These are phyloP conservation scores for Novymonas esmeraldas DNA, from an alignment of 208 protist species.

Conservation along the genomic window DNA sequence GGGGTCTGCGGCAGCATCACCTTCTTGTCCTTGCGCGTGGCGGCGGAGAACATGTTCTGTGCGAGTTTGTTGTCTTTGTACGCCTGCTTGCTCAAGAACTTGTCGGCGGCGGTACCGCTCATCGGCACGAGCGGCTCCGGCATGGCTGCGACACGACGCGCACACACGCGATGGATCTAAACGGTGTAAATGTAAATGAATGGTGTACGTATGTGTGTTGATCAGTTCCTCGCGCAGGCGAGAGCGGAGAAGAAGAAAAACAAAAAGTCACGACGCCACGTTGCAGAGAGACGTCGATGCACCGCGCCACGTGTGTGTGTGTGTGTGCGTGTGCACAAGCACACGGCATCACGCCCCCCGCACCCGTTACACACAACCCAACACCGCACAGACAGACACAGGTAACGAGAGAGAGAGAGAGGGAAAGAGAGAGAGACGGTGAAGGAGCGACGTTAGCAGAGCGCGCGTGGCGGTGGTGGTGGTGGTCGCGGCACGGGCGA, in stretches of 20 bases:
- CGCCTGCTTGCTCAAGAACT: constrained; percentile 59
- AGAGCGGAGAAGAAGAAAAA: not conserved
- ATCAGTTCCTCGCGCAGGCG: not conserved
- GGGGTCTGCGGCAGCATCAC: constrained; percentile 55
- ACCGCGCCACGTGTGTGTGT: not conserved
- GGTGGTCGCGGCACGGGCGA: too few relatives aligned
- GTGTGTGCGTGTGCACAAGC: not conserved
- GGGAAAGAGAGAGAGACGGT: too few relatives aligned
- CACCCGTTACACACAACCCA: too few relatives aligned
- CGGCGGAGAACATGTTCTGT: constrained; percentile 74
- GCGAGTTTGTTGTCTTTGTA: constrained; percentile 56
- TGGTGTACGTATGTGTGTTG: not conserved
- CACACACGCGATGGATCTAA: not conserved
- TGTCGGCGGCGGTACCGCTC: constrained; percentile 48
- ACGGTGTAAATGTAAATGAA: not conserved
- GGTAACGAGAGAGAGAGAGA: too few relatives aligned
- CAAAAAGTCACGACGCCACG: too few relatives aligned
- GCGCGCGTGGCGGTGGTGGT: too few relatives aligned
- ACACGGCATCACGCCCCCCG: too few relatives aligned
- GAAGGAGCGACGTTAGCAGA: too few relatives aligned
- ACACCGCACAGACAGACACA: too few relatives aligned
- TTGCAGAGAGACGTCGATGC: too few relatives aligned
- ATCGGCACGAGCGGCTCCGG: constrained; percentile 44
- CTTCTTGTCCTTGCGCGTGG: constrained; percentile 70
- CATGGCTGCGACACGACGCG: constrained; percentile 20